A percentile compares a stretch with the other conserved stretches of the same genome.
phyloP scores from a whole-genome alignment of 768 basidiomycete species.

The Naganishia vaughanmartiniae region DNA sequence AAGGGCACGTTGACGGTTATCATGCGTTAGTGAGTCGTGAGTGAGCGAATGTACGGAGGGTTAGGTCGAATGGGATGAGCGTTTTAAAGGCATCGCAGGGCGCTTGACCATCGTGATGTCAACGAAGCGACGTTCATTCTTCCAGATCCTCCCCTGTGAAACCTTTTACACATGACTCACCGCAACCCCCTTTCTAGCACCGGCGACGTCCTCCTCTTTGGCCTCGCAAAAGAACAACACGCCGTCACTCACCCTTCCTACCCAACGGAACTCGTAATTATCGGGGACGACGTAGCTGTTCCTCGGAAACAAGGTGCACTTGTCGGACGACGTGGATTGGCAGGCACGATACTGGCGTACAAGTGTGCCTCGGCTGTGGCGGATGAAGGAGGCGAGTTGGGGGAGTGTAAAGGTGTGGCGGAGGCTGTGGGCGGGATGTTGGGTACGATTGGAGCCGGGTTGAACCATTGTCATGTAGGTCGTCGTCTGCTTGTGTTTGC shows the following conservation, averaged over 20 bases:
- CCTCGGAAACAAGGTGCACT: slow-evolving; percentile 51
- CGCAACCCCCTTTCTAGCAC: slow-evolving; percentile 30
- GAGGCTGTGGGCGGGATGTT: slow-evolving; percentile 28
- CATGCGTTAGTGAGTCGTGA: slow-evolving; percentile 26
- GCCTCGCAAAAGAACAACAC: slow-evolving; percentile 52
- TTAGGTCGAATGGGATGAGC: no score
- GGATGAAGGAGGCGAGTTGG: slow-evolving; percentile 39
- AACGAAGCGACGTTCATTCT: no score
- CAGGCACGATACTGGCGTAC: slow-evolving; percentile 54
- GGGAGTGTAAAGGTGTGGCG: slow-evolving; percentile 28
- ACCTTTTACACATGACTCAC: not conserved
- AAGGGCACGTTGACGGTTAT: slow-evolving; percentile 26
- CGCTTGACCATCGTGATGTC: no score
- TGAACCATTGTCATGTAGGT: slow-evolving; percentile 54
- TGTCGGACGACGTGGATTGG: slow-evolving; percentile 54
- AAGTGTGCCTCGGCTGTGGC: slow-evolving; percentile 54
- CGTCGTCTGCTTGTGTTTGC: not conserved
- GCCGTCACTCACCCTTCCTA: slow-evolving; percentile 22
- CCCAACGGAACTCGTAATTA: slow-evolving; percentile 41
- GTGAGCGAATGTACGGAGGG: no score
- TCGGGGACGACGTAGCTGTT: slow-evolving; percentile 56
- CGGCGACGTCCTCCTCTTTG: slow-evolving; percentile 55
- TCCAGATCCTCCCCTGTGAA: no score
- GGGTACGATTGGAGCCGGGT: slow-evolving; percentile 53
- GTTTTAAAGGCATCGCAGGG: no score